Percentiles rank a stretch among this genome's conserved stretches.
Conservation (phyloP, 495 filamentous ascomycete genomes). For the Daldinia decipiens region DNA sequence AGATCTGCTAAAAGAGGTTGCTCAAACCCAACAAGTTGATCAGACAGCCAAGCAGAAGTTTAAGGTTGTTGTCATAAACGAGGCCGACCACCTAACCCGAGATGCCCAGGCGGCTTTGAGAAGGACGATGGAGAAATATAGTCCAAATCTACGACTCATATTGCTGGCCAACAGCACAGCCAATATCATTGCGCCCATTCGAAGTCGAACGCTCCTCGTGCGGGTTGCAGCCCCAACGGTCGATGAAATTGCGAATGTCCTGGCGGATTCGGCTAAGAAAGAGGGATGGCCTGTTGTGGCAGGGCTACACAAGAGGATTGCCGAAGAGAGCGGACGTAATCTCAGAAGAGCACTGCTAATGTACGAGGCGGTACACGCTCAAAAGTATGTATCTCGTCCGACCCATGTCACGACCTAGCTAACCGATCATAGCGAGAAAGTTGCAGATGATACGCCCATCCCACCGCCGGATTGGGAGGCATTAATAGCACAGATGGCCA, state of each 20-base stretch:
- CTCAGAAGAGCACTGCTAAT: slow-evolving; percentile 89
- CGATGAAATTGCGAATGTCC: slow-evolving; percentile 79
- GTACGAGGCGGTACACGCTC: slow-evolving; percentile 95
- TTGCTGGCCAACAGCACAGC: slow-evolving; percentile 92
- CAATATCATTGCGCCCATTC: slow-evolving; percentile 97
- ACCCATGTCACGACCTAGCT: slow-evolving; percentile 1
- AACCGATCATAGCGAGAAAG: slow-evolving; percentile 76
- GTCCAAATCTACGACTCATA: slow-evolving; percentile 90
- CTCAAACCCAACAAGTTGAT: slow-evolving; percentile 98
- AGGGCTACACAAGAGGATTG: slow-evolving; percentile 82
- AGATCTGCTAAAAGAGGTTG: slow-evolving; percentile 95
- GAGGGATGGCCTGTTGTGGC: slow-evolving; percentile 79
- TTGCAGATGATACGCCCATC: slow-evolving; percentile 86
- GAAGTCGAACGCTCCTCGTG: slow-evolving; percentile 87
- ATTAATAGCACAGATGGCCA: slow-evolving; percentile 83
- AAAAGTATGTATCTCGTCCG: slow-evolving; percentile 72
- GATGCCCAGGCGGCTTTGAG: slow-evolving; percentile 96
- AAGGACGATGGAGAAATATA: slow-evolving; percentile 99
- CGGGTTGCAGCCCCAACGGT: slow-evolving; percentile 91
- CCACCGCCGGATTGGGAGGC: slow-evolving; percentile 97
- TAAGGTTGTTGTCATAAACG: slow-evolving; percentile 99
- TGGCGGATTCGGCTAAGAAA: slow-evolving; percentile 76
- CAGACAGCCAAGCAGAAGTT: slow-evolving; percentile 87
- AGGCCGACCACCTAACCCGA: slow-evolving; percentile 93
- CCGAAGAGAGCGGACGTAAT: slow-evolving; percentile 91